phyloP scores from a whole-genome alignment of 768 basidiomycete species.

The Heimioporus sp. region DNA sequence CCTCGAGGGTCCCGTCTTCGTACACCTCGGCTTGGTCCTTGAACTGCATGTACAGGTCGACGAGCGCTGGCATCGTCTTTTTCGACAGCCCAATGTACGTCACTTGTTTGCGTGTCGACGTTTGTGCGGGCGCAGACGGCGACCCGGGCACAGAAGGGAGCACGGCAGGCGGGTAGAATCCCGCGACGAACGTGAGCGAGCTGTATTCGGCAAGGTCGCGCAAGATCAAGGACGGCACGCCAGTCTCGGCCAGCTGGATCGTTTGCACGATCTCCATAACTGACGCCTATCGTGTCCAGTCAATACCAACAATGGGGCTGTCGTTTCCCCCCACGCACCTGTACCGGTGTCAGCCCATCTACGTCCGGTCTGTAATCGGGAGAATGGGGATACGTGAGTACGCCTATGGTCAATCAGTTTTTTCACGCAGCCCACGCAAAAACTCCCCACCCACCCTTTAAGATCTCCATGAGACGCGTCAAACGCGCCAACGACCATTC shows the following conservation, averaged over 20 bases:
- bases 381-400: conserved; percentile 77
- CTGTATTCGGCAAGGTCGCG: conserved; percentile 82
- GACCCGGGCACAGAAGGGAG: conserved; percentile 7
- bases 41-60: conserved; percentile 72
- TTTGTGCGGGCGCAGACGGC: conserved; percentile 5
- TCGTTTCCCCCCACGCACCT: conserved; percentile 45
- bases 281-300: conserved; percentile 46
- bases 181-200: conserved; percentile 84
- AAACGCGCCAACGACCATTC: conserved; percentile 71
- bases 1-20: conserved; percentile 79
- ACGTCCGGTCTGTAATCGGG: conserved; percentile 89
- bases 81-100: conserved; percentile 92
- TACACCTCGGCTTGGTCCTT: conserved; percentile 63
- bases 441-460: conserved; percentile 62
- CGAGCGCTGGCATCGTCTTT: conserved; percentile 79
- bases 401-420: conserved; percentile 40
- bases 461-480: conserved; percentile 66
- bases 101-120: conserved; percentile 55
- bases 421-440: neutral
- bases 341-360: conserved; percentile 76
- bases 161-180: conserved; percentile 53
- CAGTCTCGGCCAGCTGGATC: conserved; percentile 62
- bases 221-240: conserved; percentile 72
- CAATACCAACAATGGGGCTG: neutral
- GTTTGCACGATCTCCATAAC: conserved; percentile 68